These are phyloP conservation scores for Inga leiocalycina DNA, from an alignment of 306 rosid genomes.

Conservation along the genomic window DNA sequence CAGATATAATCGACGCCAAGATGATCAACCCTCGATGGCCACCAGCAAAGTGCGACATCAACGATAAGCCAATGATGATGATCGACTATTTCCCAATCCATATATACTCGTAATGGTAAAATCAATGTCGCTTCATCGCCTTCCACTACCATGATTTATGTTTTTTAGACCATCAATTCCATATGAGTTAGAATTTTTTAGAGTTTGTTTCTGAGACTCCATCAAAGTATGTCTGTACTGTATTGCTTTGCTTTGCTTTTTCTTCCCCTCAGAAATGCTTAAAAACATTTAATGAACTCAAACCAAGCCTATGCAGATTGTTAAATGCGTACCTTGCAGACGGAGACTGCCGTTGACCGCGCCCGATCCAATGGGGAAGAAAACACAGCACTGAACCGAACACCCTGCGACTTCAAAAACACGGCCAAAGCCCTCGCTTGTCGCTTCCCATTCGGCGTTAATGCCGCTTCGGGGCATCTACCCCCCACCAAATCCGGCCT, in stretches of 20 bases:
- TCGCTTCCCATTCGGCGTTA: conserved; percentile 77
- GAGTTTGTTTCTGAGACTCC: not conserved
- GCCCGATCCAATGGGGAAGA: conserved; percentile 92
- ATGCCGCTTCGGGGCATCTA: conserved; percentile 64
- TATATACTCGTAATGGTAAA: not conserved
- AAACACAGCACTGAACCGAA: conserved; percentile 75
- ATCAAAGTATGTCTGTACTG: not conserved
- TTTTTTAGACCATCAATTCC: not conserved
- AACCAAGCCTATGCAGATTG: not conserved
- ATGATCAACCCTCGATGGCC: not conserved
- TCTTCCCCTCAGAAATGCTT: not conserved
- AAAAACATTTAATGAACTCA: not conserved
- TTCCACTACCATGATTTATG: not conserved
- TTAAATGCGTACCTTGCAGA: conserved; percentile 60
- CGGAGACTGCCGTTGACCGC: conserved; percentile 69
- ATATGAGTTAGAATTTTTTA: not conserved
- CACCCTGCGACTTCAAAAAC: conserved; percentile 86
- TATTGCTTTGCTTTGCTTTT: not conserved
- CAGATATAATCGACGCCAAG: not conserved
- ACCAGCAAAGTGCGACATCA: not conserved
- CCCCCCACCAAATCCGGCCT: conserved; percentile 83
- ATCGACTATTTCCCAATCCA: not conserved
- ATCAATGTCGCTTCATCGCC: not conserved
- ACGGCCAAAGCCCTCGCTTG: conserved; percentile 97
- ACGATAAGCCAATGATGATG: not conserved